A percentile compares a stretch with the other conserved stretches of the same genome.
Conservation (phyloP, 164 flowering plant species). For the Amborella trichopoda region DNA sequence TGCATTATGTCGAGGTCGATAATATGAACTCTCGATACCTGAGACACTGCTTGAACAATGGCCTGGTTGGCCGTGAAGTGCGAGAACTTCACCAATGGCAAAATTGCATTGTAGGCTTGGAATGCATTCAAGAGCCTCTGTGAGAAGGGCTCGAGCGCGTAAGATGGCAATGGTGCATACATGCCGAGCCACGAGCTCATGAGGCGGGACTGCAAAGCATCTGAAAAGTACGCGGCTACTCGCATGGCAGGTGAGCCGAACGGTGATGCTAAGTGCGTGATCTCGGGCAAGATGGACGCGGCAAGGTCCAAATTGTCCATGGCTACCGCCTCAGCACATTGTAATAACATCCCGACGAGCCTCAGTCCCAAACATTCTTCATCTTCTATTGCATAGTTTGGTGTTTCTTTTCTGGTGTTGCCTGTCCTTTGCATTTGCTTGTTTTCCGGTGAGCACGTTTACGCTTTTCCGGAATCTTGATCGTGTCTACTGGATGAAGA, state of each 20-base stretch:
- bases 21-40: conserved; percentile 59
- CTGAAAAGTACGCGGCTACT: conserved; percentile 76
- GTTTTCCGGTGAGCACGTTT: too few relatives aligned
- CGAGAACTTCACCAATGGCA: conserved; percentile 72
- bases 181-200: conserved; percentile 40
- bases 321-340: conserved; percentile 83
- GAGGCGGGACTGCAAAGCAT: conserved; percentile 62
- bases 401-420: too few relatives aligned
- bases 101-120: conserved; percentile 65
- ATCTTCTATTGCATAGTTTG: too few relatives aligned
- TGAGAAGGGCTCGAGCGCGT: conserved; percentile 27
- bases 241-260: conserved; percentile 79
- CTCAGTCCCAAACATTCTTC: conserved; percentile 35
- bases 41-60: conserved; percentile 60
- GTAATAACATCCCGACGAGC: conserved; percentile 55
- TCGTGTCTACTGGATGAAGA: too few relatives aligned
- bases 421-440: too few relatives aligned
- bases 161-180: conserved; percentile 44
- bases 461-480: too few relatives aligned
- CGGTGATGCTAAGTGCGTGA: conserved; percentile 70
- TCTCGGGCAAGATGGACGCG: conserved; percentile 53
- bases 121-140: conserved; percentile 46
- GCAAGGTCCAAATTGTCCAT: conserved; percentile 57
- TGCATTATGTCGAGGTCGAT: conserved; percentile 92
- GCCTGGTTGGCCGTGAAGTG: conserved; percentile 93